Percentiles rank a stretch among this genome's conserved stretches.
These are phyloP conservation scores for Cubamyces lactineus DNA, from an alignment of 768 basidiomycete genomes.

Conservation along the genomic window DNA sequence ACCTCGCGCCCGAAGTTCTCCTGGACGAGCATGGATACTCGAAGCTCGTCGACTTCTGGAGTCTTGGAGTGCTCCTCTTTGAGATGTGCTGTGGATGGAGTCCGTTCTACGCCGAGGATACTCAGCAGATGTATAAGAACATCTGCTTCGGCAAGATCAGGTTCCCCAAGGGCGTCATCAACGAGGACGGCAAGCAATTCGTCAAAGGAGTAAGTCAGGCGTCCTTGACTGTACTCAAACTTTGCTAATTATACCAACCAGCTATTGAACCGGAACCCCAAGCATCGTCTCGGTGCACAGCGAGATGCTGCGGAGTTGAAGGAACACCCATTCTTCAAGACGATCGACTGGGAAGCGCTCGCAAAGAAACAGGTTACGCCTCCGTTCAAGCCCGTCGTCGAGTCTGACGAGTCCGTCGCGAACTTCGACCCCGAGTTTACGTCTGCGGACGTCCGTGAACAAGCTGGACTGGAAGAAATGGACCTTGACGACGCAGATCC, in stretches of 20 bases:
- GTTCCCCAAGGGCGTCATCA: constrained; percentile 95
- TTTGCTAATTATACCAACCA: constrained; percentile 35
- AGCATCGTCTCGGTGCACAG: constrained; percentile 89
- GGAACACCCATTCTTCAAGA: constrained; percentile 91
- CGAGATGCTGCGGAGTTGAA: constrained; percentile 94
- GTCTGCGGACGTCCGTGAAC: constrained; percentile 80
- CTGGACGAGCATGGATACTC: constrained; percentile 98
- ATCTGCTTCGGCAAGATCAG: constrained; percentile 99
- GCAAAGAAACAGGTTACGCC: constrained; percentile 89
- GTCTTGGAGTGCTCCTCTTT: constrained; percentile 91
- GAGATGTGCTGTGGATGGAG: constrained; percentile 99
- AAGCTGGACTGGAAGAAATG: constrained; percentile 51
- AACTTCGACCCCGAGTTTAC: constrained; percentile 99
- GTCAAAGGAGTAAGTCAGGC: constrained; percentile 86
- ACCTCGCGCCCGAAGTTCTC: constrained; percentile 98
- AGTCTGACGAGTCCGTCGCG: constrained; percentile 96
- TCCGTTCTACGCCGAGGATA: constrained; percentile 99
- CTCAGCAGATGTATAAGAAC: constrained; percentile 99
- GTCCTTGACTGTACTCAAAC: constrained; percentile 8
- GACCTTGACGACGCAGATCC: constrained; percentile 59
- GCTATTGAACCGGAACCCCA: constrained; percentile 99
- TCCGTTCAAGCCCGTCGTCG: constrained; percentile 97
- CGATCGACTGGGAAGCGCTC: constrained; percentile 91
- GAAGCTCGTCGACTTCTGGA: constrained; percentile 99
- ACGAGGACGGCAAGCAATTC: constrained; percentile 98